Evolutionary conservation across 306 rosid genomes (phyloP).

Genomic region (Astragalus glycyphyllos): DNA sequence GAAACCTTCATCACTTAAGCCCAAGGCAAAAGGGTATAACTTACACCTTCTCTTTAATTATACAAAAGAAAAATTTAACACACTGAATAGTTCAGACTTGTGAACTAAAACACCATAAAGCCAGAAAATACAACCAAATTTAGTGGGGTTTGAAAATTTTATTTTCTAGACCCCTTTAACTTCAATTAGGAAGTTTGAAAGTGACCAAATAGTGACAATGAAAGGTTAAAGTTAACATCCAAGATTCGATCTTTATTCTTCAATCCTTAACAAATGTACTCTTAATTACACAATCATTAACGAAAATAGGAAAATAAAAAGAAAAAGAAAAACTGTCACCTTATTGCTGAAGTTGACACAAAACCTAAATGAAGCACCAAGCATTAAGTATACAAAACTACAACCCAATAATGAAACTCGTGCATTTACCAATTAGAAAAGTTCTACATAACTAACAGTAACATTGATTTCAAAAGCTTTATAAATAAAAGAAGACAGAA

Average conservation of each 20-base stretch:
- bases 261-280: background rate
- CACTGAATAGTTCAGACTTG: conserved; percentile 16
- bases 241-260: background rate
- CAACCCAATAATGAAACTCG: background rate
- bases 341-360: conserved; percentile 20
- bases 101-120: background rate
- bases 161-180: too few relatives aligned
- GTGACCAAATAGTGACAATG: background rate
- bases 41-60: conserved; percentile 4
- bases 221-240: conserved; percentile 7
- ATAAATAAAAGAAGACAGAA: background rate
- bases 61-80: conserved; percentile 26
- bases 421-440: background rate
- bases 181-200: too few relatives aligned
- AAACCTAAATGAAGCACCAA: conserved; percentile 4
- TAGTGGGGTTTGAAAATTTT: background rate
- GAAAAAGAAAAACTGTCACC: background rate
- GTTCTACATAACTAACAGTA: background rate
- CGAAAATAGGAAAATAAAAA: background rate
- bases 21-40: conserved; percentile 7
- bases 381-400: background rate
- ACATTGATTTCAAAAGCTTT: background rate
- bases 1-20: conserved; percentile 22
- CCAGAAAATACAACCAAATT: background rate
- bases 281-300: conserved; percentile 22